Evolutionary conservation across 768 basidiomycete genomes (phyloP).

Genomic region (Lactarius trivialis): DNA sequence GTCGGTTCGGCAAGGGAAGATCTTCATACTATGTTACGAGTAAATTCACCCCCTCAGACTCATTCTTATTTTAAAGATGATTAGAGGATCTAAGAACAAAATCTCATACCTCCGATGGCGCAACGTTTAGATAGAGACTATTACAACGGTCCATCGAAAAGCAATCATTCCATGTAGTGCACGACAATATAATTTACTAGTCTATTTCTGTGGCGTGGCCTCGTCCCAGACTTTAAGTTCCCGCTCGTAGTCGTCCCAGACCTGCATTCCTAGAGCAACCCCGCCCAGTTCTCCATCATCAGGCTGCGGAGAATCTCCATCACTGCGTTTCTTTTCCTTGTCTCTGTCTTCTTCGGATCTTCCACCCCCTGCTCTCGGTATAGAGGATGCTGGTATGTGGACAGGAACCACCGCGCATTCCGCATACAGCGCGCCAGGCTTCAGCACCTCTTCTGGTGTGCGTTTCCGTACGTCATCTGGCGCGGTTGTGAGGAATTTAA

Average conservation of each 20-base stretch:
- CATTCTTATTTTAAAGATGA: neutral
- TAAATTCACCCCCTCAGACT: slow-evolving; percentile 15
- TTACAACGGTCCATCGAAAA: neutral
- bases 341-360: slow-evolving; percentile 26
- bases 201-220: neutral
- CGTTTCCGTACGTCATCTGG: slow-evolving; percentile 16
- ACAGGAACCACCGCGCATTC: slow-evolving; percentile 59
- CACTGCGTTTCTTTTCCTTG: slow-evolving; percentile 23
- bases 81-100: neutral
- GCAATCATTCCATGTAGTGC: neutral
- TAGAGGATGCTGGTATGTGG: slow-evolving; percentile 22
- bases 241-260: slow-evolving; percentile 74
- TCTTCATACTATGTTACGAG: slow-evolving; percentile 67
- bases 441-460: slow-evolving; percentile 52
- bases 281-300: slow-evolving; percentile 72
- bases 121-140: too few species aligned
- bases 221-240: slow-evolving; percentile 61
- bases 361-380: slow-evolving; percentile 17
- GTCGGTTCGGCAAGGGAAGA: slow-evolving; percentile 59
- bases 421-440: slow-evolving; percentile 70
- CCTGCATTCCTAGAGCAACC: slow-evolving; percentile 54
- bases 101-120: too few species aligned
- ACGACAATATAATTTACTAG: neutral
- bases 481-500: slow-evolving; percentile 44
- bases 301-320: slow-evolving; percentile 31